Evolutionary conservation across 495 filamentous ascomycete species (phyloP), one percentile per base, ranked within the genome.

Genomic region (Penicillium chermesinum): DNA sequence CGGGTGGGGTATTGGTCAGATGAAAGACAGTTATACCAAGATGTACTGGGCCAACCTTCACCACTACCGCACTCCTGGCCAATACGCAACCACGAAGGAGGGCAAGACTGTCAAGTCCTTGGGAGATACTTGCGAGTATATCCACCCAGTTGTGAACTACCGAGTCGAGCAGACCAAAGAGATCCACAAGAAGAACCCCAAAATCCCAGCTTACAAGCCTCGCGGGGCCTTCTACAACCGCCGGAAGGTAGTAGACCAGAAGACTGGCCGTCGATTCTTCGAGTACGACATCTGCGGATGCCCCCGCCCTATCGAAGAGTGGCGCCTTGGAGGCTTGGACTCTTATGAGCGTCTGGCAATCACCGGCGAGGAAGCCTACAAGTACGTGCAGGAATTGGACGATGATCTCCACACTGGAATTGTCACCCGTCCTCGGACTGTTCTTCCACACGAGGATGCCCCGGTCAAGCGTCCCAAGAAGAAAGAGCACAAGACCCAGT

Each of bases 41-140:
- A 46, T 55, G 10, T 62, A 59, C 34, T 62, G 57, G 44, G 18
- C 33, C n/a, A 62, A 62, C 25, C 55, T 55, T 10, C 44, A 46
- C 10, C 44, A 41, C 12, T 38, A 32, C 30, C 58, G 58, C 6
- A 56, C 52, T 0, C 58, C 58, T 1, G 58, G 58, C 19, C 21
- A 47, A 37, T 52, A 52, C 8, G 40, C 33, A 32, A 42, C 17
- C 14, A 53, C 4, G 10, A 30, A 30, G 25, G 10, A 5, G 4
- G 25, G 25, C 10, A 19, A 49, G 3, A 30, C 48, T 8, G 52
- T 47, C 1, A 38, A 59, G 2, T 13, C 38, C 4, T 36, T 53
- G 0, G 50, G 50, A 15, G 50, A 53, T 17, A 53, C 50, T 1
- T 53, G 37, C 36, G 50, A 53, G 35, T 38, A 39, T 8, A 44